Conservation (phyloP, 345 rosid species). For the Eucalyptus caleyi region DNA sequence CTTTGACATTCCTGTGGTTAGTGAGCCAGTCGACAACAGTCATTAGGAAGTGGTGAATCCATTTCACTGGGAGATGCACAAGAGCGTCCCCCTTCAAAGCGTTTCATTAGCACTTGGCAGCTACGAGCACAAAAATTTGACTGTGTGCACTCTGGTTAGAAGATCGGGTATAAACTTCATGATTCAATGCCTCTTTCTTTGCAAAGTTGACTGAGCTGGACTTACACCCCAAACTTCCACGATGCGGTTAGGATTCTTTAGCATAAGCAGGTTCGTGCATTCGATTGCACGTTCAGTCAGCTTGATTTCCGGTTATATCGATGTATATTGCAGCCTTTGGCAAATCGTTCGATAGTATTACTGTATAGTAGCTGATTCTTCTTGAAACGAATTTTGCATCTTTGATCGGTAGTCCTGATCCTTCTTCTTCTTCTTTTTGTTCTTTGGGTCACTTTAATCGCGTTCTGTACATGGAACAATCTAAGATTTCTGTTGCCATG, state of each 20-base stretch:
- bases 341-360: neutral
- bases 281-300: neutral
- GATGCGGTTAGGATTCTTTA: neutral
- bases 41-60: neutral
- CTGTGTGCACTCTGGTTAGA: neutral
- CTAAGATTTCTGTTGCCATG: neutral
- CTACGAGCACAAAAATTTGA: neutral
- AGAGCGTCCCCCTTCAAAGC: neutral
- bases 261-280: neutral
- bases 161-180: neutral
- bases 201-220: neutral
- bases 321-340: neutral
- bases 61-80: neutral
- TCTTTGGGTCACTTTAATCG: neutral
- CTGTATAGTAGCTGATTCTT: neutral
- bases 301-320: neutral
- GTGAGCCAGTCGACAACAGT: slow-evolving; percentile 25
- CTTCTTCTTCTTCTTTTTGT: neutral
- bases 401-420: neutral
- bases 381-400: neutral
- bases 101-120: neutral
- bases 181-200: neutral
- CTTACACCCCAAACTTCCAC: neutral
- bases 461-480: neutral
- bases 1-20: slow-evolving; percentile 57